These are phyloP conservation scores for Cercospora berteroae DNA, from an alignment of 2,329 filamentous ascomycete genomes.

Conservation along the genomic window DNA sequence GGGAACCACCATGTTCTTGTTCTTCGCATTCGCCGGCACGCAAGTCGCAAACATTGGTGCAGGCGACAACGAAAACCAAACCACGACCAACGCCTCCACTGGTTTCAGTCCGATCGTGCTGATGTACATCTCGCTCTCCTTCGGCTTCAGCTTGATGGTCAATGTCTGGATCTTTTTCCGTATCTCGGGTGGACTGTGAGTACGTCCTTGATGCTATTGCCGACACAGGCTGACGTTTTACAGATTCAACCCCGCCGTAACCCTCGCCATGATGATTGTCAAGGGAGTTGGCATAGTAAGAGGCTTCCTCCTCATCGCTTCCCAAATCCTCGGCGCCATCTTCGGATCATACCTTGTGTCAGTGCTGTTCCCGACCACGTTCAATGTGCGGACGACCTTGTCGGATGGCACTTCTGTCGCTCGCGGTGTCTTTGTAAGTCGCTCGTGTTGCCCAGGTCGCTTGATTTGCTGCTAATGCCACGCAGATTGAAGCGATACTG, in stretches of 20 bases:
- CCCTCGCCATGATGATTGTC: constrained; percentile 34
- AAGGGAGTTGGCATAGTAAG: constrained; percentile 39
- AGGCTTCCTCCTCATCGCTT: constrained; percentile 37
- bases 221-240: neutral
- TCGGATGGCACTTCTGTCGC: constrained; percentile 38
- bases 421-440: constrained; percentile 40
- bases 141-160: constrained; percentile 44
- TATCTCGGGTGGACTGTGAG: constrained; percentile 38
- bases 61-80: constrained; percentile 19
- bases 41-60: constrained; percentile 45
- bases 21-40: constrained; percentile 47
- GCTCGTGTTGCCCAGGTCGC: too few relatives aligned
- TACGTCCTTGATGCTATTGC: neutral
- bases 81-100: constrained; percentile 30
- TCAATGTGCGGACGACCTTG: constrained; percentile 40
- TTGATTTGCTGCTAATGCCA: too few relatives aligned
- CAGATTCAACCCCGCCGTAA: constrained; percentile 40
- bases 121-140: constrained; percentile 42
- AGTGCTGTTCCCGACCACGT: constrained; percentile 40
- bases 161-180: constrained; percentile 45
- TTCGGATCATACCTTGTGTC: constrained; percentile 38
- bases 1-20: constrained; percentile 48
- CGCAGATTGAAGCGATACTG: constrained; percentile 41
- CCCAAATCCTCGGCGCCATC: constrained; percentile 42
- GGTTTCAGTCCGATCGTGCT: constrained; percentile 37